Percentiles rank a stretch among this genome's conserved stretches.
phyloP scores from a whole-genome alignment of 2,329 filamentous ascomycete genomes.

The Aspergillus sp. region DNA sequence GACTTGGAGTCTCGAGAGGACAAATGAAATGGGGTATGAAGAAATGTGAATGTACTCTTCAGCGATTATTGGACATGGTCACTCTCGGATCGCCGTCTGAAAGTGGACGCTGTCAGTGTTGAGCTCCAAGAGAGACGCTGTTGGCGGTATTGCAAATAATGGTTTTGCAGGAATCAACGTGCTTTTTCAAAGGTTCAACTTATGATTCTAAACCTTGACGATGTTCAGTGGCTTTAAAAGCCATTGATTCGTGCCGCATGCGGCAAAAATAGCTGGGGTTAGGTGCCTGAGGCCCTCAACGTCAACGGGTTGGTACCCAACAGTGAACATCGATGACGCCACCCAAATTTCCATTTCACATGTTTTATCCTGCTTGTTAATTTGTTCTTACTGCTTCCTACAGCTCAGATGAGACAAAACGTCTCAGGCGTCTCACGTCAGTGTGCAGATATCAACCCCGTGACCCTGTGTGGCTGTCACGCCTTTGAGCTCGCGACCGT shows the following conservation, averaged over 20 bases:
- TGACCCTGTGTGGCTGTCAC: conserved; percentile 4
- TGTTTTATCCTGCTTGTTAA: too few relatives aligned
- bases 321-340: too few relatives aligned
- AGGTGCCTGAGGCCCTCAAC: too few relatives aligned
- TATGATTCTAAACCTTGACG: not conserved
- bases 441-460: conserved; percentile 1
- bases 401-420: not conserved
- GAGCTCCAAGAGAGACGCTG: not conserved
- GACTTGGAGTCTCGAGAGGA: not conserved
- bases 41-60: not conserved
- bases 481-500: conserved; percentile 1
- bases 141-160: not conserved
- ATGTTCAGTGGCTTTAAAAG: too few relatives aligned
- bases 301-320: too few relatives aligned
- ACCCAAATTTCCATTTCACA: too few relatives aligned
- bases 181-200: not conserved
- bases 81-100: too few relatives aligned
- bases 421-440: conserved; percentile 2
- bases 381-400: too few relatives aligned
- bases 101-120: too few relatives aligned
- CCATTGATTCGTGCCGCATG: not conserved
- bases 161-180: not conserved
- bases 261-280: too few relatives aligned
- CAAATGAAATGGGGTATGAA: not conserved
- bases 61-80: not conserved